A percentile compares a stretch with the other conserved stretches of the same genome.
Evolutionary conservation across 257 asterid species (phyloP).

Genomic region (Ophiorrhiza pumila): DNA sequence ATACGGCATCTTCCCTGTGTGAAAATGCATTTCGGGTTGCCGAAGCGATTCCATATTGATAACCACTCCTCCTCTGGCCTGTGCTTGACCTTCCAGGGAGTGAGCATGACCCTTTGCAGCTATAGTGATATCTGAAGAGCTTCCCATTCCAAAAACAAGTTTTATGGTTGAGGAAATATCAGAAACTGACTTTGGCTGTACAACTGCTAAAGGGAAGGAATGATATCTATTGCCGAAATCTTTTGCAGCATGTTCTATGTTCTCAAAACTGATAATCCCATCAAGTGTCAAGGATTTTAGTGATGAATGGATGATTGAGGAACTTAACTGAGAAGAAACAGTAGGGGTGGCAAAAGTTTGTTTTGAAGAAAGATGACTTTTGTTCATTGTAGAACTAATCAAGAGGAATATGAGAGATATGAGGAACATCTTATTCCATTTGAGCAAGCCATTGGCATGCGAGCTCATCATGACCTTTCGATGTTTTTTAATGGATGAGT

Average conservation of each 20-base stretch:
- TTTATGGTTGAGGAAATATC: constrained; percentile 59
- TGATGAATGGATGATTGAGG: constrained; percentile 32
- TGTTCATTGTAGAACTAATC: constrained; percentile 41
- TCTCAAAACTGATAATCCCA: constrained; percentile 50
- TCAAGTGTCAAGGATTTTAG: constrained; percentile 41
- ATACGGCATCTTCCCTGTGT: constrained; percentile 42
- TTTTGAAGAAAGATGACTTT: constrained; percentile 32
- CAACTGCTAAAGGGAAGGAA: constrained; percentile 56
- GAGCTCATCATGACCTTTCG: constrained; percentile 27
- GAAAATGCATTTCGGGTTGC: constrained; percentile 41
- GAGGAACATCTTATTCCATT: constrained; percentile 37
- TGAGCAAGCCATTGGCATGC: constrained; percentile 28
- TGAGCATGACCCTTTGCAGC: constrained; percentile 92
- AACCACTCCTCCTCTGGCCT: constrained; percentile 63
- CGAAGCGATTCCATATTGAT: constrained; percentile 65
- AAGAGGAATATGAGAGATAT: constrained; percentile 39
- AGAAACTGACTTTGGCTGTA: constrained; percentile 67
- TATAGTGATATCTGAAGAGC: constrained; percentile 47
- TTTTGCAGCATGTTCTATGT: constrained; percentile 48
- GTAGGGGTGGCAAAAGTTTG: constrained; percentile 32
- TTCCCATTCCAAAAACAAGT: constrained; percentile 43
- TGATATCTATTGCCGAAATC: constrained; percentile 74
- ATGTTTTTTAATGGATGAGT: background rate
- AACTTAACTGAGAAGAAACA: constrained; percentile 17
- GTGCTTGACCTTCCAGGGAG: constrained; percentile 85